These are phyloP conservation scores for Zostera marina DNA, from an alignment of 116 monocot species.

Conservation along the genomic window DNA sequence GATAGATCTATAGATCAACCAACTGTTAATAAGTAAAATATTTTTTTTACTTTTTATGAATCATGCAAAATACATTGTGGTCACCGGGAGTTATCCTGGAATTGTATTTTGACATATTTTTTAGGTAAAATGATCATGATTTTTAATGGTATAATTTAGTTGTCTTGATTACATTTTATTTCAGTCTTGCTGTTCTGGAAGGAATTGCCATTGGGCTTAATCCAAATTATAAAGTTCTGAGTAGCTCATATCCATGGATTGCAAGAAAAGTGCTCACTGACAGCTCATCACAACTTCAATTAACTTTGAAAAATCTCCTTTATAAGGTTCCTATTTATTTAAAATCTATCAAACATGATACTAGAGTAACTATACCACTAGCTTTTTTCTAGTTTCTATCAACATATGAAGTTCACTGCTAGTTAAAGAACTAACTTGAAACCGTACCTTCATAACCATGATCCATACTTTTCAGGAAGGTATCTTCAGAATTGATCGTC, in stretches of 20 bases:
- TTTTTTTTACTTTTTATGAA: neutral
- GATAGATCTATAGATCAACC: too few species aligned
- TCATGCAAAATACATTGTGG: slow-evolving; percentile 2
- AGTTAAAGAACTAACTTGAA: slow-evolving; percentile 1
- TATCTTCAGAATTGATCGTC: slow-evolving; percentile 83
- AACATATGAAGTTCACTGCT: neutral
- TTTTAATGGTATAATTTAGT: neutral
- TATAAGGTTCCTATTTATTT: slow-evolving; percentile 50
- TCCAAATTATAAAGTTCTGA: slow-evolving; percentile 89
- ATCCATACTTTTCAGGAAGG: slow-evolving; percentile 37
- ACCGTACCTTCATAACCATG: neutral
- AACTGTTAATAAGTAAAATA: too few species aligned
- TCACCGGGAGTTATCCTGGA: too few species aligned
- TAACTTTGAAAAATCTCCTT: slow-evolving; percentile 75
- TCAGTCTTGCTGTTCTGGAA: slow-evolving; percentile 95
- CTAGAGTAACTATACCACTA: neutral
- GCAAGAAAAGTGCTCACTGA: slow-evolving; percentile 97
- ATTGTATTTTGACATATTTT: too few species aligned
- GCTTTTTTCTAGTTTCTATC: neutral
- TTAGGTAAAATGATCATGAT: neutral
- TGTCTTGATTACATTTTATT: slow-evolving; percentile 13
- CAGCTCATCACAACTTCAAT: slow-evolving; percentile 63
- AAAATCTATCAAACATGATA: neutral
- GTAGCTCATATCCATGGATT: slow-evolving; percentile 99
- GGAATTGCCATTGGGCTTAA: slow-evolving; percentile 84